Conservation (phyloP, 2,329 filamentous ascomycete genomes). For the Westerdykella sp. region DNA sequence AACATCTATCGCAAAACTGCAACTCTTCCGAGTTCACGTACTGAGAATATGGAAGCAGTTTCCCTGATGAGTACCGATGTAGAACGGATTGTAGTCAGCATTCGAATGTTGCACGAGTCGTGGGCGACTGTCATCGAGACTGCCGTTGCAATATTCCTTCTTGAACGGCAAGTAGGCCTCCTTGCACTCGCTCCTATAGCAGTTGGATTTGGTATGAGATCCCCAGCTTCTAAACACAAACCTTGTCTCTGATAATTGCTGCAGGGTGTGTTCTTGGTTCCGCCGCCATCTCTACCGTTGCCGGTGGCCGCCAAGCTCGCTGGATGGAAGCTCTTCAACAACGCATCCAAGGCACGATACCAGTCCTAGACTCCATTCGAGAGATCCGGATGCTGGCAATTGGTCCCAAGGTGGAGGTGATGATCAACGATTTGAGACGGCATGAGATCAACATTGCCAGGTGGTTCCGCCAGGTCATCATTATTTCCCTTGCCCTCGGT, state of each 20-base stretch:
- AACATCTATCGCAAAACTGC: too few species aligned
- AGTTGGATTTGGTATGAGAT: too few species aligned
- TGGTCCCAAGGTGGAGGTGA: neutral
- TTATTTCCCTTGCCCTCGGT: too few species aligned
- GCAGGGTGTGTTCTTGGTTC: neutral
- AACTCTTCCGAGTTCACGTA: too few species aligned
- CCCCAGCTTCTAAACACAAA: too few species aligned
- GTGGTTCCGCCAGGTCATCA: too few species aligned
- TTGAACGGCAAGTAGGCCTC: neutral
- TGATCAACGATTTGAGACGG: neutral
- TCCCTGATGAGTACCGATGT: slow-evolving; percentile 1
- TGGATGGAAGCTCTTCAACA: slow-evolving; percentile 37
- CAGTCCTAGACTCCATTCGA: slow-evolving; percentile 34
- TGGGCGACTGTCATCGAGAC: neutral
- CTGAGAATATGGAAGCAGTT: too few species aligned
- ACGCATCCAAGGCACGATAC: slow-evolving; percentile 31
- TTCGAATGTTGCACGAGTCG: neutral
- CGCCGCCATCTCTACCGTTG: neutral
- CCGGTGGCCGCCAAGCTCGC: slow-evolving; percentile 5
- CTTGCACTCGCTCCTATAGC: neutral
- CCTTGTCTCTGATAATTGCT: too few species aligned
- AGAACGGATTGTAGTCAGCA: neutral
- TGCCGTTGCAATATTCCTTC: neutral
- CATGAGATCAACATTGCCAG: too few species aligned
- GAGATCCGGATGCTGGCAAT: slow-evolving; percentile 35